Conservation (phyloP, 805 yeast genomes). For the Peterozyma xylosa region DNA sequence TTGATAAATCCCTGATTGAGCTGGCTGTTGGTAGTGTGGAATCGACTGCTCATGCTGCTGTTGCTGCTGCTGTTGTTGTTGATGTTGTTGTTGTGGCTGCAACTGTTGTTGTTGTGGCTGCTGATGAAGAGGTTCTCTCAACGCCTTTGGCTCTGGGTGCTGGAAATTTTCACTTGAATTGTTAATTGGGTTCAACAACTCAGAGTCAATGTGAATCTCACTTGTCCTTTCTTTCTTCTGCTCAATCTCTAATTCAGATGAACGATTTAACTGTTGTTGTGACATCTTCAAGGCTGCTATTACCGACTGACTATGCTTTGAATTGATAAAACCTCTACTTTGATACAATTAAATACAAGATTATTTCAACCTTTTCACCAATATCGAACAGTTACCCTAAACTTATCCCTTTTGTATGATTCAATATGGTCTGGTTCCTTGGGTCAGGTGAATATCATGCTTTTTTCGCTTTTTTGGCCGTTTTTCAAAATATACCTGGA, state of each 20-base stretch:
- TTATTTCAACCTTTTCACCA: no score
- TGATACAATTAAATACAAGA: no score
- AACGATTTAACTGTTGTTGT: no score
- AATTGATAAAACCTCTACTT: no score
- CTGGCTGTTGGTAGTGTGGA: no score
- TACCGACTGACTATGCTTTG: no score
- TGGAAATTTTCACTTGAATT: background rate
- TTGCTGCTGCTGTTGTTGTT: background rate
- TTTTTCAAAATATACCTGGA: no score
- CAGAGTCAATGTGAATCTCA: no score
- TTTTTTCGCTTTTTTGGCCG: background rate
- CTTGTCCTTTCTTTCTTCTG: no score
- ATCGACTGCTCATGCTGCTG: slow-evolving; percentile 4
- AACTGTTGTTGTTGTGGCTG: background rate
- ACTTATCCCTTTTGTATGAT: background rate
- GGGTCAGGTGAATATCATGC: slow-evolving; percentile 10
- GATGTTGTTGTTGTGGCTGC: background rate
- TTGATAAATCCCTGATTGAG: background rate
- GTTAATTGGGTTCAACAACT: background rate
- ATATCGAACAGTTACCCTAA: no score
- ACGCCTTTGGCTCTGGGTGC: background rate
- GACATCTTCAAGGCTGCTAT: no score
- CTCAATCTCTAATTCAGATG: no score
- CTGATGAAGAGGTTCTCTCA: slow-evolving; percentile 2
- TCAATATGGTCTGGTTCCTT: background rate